These are phyloP conservation scores for Phialocephala subalpina DNA, from an alignment of 2,329 filamentous ascomycete species.

Conservation along the genomic window DNA sequence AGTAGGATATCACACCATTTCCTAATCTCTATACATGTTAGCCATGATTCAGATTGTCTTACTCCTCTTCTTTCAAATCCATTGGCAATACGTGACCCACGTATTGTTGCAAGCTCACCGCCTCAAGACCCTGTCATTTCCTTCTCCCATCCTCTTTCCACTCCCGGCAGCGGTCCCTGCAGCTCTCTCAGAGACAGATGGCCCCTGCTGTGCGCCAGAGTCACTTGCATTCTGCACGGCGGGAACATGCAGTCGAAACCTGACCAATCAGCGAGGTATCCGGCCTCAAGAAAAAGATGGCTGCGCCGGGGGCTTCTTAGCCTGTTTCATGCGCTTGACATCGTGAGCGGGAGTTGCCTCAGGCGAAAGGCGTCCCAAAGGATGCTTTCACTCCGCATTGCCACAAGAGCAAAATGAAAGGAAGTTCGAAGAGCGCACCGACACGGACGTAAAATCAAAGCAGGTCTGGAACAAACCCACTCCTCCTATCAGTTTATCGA, in stretches of 20 bases:
- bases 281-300: conserved; percentile 31
- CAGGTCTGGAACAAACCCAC: conserved; percentile 16
- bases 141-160: conserved; percentile 30
- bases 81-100: conserved; percentile 46
- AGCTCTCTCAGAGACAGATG: conserved; percentile 39
- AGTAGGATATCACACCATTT: neutral
- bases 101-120: conserved; percentile 42
- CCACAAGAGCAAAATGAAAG: neutral
- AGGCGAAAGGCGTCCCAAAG: conserved; percentile 16
- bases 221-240: conserved; percentile 44
- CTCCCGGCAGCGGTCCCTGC: conserved; percentile 44
- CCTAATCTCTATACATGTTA: conserved; percentile 19
- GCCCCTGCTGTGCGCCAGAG: conserved; percentile 41
- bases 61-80: conserved; percentile 31
- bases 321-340: conserved; percentile 40
- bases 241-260: conserved; percentile 40
- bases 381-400: conserved; percentile 22
- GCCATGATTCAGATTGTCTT: conserved; percentile 38
- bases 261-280: conserved; percentile 37
- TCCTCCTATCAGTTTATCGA: conserved; percentile 36
- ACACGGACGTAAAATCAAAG: conserved; percentile 9
- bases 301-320: conserved; percentile 35
- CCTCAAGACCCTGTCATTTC: conserved; percentile 30
- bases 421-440: conserved; percentile 5
- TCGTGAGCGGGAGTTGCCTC: conserved; percentile 22